Conservation (phyloP, 345 rosid species). For the Gossypium thurberi region DNA sequence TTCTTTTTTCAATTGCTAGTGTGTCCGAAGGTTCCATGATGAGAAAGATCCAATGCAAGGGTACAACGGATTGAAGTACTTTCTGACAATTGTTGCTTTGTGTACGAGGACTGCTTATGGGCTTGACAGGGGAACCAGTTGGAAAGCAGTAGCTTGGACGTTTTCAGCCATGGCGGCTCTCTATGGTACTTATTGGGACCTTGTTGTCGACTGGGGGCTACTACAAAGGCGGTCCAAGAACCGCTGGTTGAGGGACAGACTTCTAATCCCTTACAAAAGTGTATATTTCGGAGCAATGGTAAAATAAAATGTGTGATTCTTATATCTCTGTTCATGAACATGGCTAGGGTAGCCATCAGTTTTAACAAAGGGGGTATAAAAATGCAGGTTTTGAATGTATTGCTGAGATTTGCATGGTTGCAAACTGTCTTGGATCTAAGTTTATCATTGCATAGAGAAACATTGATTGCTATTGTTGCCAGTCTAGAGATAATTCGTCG, state of each 20-base stretch:
- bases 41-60: slow-evolving; percentile 1
- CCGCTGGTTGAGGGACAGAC: slow-evolving; percentile 2
- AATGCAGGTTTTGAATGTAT: slow-evolving; percentile 33
- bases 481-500: slow-evolving; percentile 62
- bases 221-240: background rate
- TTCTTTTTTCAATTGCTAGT: slow-evolving; percentile 17
- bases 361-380: background rate
- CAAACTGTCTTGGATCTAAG: slow-evolving; percentile 37
- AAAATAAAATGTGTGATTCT: background rate
- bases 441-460: slow-evolving; percentile 24
- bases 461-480: slow-evolving; percentile 44
- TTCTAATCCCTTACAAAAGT: background rate
- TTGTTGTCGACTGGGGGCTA: background rate
- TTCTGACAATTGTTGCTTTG: slow-evolving; percentile 1
- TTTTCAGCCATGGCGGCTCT: slow-evolving; percentile 2
- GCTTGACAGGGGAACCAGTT: background rate
- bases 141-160: background rate
- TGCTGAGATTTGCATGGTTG: slow-evolving; percentile 42
- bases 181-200: background rate
- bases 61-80: slow-evolving; percentile 1
- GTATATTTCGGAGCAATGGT: background rate
- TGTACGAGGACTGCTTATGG: background rate
- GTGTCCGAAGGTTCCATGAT: slow-evolving; percentile 47
- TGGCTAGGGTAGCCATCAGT: background rate
- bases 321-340: too few species aligned